Evolutionary conservation across 2,329 filamentous ascomycete genomes (phyloP), one percentile per base, ranked within the genome.

Genomic region (Anthostomella pinea): DNA sequence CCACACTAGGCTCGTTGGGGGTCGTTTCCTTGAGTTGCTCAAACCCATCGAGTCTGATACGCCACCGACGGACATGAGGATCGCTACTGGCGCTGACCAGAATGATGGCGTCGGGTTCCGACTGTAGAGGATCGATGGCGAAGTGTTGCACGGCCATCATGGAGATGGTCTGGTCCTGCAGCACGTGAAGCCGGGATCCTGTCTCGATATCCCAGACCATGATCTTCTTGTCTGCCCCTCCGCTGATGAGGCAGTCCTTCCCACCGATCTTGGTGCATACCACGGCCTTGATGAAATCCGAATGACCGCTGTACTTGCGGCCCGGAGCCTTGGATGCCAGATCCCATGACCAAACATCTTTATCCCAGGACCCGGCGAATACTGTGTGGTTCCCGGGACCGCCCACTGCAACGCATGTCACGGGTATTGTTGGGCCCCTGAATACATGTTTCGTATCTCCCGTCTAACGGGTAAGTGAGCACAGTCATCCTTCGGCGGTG

Each of bases 361-460:
- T 95, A 66, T 98, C 91, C 93, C 93, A 98, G 41, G 83, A 93
- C 21, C 90, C 91, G 16, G 88, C 88, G 61, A 88, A 96, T 8
- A 96, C 58, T 1, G 74, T 84, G 33, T 61, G 64, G 41, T 69
- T 71, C 17, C 66, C 66, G 4, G 68, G 60, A 10, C 79, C 75
- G 28, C 77, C 81, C 22, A 87, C 69, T 11, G 85, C 79, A 18
- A 95, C 64, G 49, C 84, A 86, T 8, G 87, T 91, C 8, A 95
- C 70, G 1, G 93, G 93, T 3, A 87, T 84, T 29, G 75, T 76
- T 13, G 90, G 87, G 2, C 88, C 88, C 55, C 77, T 77, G 57
- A 85, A 95, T 4, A 72, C 62, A 10, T 66, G 57, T 34, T 62
- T 68, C 15, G 60, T 59, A 37, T 68, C 63, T 46, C 57, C 63